Conservation (phyloP, 106 monocot species). For the Phalaenopsis aphrodite region DNA sequence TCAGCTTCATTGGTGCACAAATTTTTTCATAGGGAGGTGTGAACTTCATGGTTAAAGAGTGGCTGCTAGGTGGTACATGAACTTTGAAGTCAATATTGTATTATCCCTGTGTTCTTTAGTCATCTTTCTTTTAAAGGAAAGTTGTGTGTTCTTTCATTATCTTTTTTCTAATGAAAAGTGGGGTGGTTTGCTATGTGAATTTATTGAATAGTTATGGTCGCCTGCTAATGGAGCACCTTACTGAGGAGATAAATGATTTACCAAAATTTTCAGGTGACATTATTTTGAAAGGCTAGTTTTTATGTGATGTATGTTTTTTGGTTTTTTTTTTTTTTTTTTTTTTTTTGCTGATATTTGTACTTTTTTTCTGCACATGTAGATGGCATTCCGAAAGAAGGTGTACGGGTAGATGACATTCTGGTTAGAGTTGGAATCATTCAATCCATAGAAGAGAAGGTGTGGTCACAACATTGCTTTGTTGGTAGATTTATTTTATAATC, state of each 20-base stretch:
- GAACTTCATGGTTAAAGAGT: too few species aligned
- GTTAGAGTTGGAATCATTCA: constrained; percentile 50
- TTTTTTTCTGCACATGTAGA: constrained; percentile 33
- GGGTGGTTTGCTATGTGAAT: neutral
- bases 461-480: too few species aligned
- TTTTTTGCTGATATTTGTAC: neutral
- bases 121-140: too few species aligned
- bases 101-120: too few species aligned
- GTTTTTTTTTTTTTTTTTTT: neutral
- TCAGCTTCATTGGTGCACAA: too few species aligned
- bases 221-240: constrained; percentile 77
- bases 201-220: constrained; percentile 60
- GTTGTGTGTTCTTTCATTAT: too few species aligned
- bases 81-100: too few species aligned
- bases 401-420: constrained; percentile 69
- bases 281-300: neutral
- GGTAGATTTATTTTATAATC: too few species aligned
- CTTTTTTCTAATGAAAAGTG: neutral
- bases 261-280: constrained; percentile 62
- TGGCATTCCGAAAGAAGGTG: constrained; percentile 94
- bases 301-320: too few species aligned
- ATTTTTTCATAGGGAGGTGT: too few species aligned
- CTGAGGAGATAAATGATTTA: constrained; percentile 54
- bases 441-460: constrained; percentile 6
- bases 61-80: too few species aligned